Evolutionary conservation across 257 asterid genomes (phyloP).

Genomic region (Solanum sitiens): DNA sequence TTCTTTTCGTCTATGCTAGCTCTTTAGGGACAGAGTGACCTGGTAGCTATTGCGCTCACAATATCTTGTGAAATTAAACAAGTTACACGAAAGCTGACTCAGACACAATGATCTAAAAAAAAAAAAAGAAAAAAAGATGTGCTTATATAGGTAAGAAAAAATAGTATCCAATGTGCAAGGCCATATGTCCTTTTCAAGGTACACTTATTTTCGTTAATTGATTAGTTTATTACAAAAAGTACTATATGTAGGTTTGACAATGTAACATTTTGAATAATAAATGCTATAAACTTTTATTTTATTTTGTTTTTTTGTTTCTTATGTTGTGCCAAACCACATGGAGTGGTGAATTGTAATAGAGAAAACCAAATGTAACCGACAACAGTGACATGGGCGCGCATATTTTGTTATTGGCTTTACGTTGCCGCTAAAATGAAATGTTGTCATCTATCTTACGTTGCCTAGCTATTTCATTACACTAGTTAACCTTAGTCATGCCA

Average conservation of each 20-base stretch:
- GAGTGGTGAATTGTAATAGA: slow-evolving; percentile 1
- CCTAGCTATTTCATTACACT: not conserved
- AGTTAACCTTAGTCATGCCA: not conserved
- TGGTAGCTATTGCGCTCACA: no score
- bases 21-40: not conserved
- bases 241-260: not conserved
- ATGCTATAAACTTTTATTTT: not conserved
- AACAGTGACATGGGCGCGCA: slow-evolving; percentile 8
- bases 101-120: not conserved
- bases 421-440: slow-evolving; percentile 26
- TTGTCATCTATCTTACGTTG: not conserved
- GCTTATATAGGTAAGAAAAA: not conserved
- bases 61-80: no score
- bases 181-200: slow-evolving; percentile 17
- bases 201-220: not conserved
- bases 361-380: slow-evolving; percentile 34
- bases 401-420: slow-evolving; percentile 48
- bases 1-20: fast-evolving
- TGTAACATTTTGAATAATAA: not conserved
- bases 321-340: slow-evolving; percentile 15
- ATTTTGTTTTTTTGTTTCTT: not conserved
- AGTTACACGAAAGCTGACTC: not conserved
- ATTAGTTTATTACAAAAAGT: not conserved
- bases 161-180: not conserved
- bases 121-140: not conserved